phyloP scores from a whole-genome alignment of 148 eudicot species.

The Amaranthus hypochondriacus region DNA sequence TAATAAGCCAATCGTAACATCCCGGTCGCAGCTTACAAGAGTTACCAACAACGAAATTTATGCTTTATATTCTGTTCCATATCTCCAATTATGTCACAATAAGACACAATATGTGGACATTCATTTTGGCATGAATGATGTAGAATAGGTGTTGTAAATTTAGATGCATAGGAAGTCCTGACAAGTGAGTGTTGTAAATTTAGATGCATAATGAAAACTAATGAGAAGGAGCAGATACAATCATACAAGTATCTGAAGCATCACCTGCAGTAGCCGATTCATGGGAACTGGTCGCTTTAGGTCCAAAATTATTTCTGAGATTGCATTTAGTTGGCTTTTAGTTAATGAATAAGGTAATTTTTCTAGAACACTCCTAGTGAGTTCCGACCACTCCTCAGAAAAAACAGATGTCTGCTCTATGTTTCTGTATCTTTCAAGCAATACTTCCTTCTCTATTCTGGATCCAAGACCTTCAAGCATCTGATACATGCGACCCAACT shows the following conservation, averaged over 20 bases:
- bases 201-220: neutral
- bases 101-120: too few relatives aligned
- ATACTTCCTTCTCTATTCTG: slow-evolving; percentile 68
- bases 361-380: slow-evolving; percentile 56
- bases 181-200: neutral
- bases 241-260: neutral
- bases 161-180: too few relatives aligned
- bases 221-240: slow-evolving; percentile 4
- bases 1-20: too few relatives aligned
- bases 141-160: too few relatives aligned
- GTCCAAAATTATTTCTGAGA: slow-evolving; percentile 91
- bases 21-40: too few relatives aligned
- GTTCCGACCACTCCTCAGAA: slow-evolving; percentile 68
- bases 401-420: slow-evolving; percentile 44
- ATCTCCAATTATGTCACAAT: too few relatives aligned
- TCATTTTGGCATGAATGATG: too few relatives aligned
- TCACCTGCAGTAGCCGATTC: slow-evolving; percentile 92
- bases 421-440: slow-evolving; percentile 69
- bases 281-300: slow-evolving; percentile 82
- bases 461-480: slow-evolving; percentile 94
- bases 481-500: slow-evolving; percentile 87
- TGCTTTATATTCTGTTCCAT: too few relatives aligned
- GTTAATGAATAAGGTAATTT: slow-evolving; percentile 82
- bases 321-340: slow-evolving; percentile 73
- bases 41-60: too few relatives aligned